Conservation (phyloP, 2,329 filamentous ascomycete genomes). For the Onygenales sp. region DNA sequence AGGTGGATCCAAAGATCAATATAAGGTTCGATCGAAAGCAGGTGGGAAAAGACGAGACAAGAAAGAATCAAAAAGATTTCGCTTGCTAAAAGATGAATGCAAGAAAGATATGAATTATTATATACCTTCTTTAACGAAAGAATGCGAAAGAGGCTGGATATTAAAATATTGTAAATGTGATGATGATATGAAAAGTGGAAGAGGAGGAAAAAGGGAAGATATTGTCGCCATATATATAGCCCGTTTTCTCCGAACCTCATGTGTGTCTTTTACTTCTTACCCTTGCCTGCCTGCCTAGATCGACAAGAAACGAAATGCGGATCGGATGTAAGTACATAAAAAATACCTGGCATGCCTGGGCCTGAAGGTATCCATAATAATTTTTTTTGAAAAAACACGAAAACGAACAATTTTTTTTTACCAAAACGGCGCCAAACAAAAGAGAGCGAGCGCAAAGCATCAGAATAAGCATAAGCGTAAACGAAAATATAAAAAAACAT, state of each 20-base stretch:
- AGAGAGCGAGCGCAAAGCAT: no score
- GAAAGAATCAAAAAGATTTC: not conserved
- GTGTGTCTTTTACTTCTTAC: not conserved
- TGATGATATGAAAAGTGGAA: not conserved
- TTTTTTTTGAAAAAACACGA: no score
- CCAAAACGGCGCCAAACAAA: no score
- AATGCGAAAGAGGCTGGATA: not conserved
- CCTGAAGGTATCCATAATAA: not conserved
- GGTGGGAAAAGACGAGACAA: not conserved
- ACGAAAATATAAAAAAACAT: no score
- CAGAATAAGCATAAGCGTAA: no score
- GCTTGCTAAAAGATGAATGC: not conserved
- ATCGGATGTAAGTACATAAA: not conserved
- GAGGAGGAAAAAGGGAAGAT: not conserved
- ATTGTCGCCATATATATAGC: conserved; percentile 1
- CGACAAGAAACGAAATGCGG: not conserved
- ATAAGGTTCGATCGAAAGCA: not conserved
- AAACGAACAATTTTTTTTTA: no score
- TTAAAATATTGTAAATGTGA: not conserved
- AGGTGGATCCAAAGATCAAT: not conserved
- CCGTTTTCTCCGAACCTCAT: not conserved
- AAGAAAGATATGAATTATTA: conserved; percentile 1
- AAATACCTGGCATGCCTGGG: not conserved
- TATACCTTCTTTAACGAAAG: conserved; percentile 1
- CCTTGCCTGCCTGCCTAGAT: not conserved